Evolutionary conservation across 2,329 filamentous ascomycete genomes (phyloP).

Genomic region (Xylaria sp.): DNA sequence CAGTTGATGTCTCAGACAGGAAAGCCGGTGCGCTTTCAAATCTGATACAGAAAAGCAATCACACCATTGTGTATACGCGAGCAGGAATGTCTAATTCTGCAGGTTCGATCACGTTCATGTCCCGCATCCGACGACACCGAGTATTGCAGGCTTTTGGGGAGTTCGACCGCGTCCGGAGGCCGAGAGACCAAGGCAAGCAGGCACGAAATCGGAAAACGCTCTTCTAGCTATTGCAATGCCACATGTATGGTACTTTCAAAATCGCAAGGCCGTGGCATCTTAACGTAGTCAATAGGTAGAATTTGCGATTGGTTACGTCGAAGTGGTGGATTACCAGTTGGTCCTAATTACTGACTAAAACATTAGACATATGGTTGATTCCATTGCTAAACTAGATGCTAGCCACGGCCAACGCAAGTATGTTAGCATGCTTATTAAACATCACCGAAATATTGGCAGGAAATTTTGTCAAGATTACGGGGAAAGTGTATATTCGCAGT

Average conservation of each 20-base stretch:
- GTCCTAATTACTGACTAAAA: conserved; percentile 9
- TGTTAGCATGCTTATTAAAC: conserved; percentile 52
- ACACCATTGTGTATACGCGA: conserved; percentile 54
- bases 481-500: conserved; percentile 54
- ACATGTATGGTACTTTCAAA: conserved; percentile 55
- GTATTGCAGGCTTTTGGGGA: conserved; percentile 55
- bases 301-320: conserved; percentile 53
- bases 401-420: conserved; percentile 24
- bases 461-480: conserved; percentile 50
- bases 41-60: conserved; percentile 49
- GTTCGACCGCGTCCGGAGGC: conserved; percentile 52
- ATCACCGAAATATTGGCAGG: conserved; percentile 55
- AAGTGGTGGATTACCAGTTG: conserved; percentile 53
- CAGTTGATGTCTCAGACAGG: conserved; percentile 36
- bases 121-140: conserved; percentile 32
- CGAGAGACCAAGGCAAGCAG: conserved; percentile 49
- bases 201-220: conserved; percentile 42
- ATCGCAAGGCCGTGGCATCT: conserved; percentile 47
- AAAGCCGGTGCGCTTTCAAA: conserved; percentile 47
- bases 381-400: neutral
- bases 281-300: conserved; percentile 53
- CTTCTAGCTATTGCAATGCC: conserved; percentile 52
- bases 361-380: neutral
- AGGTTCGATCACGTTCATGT: conserved; percentile 33
- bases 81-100: conserved; percentile 55